Evolutionary conservation across 805 yeast species (phyloP).

Genomic region (Saccharomycopsis schoenii): DNA sequence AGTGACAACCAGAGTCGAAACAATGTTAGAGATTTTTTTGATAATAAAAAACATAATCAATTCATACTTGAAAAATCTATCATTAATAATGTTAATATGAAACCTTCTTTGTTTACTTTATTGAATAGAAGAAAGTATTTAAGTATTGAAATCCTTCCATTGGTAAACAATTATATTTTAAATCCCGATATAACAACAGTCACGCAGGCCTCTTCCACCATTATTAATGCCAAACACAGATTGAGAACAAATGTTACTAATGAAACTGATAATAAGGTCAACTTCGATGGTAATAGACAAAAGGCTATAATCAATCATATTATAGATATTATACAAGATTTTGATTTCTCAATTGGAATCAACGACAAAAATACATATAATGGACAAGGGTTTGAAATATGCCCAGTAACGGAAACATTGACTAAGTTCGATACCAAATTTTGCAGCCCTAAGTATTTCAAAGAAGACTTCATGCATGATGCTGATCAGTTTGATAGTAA

Average conservation of each 20-base stretch:
- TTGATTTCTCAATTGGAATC: slow-evolving; percentile 15
- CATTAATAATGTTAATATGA: slow-evolving; percentile 18
- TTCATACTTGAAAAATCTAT: slow-evolving; percentile 24
- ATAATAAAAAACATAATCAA: slow-evolving; percentile 9
- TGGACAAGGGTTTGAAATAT: slow-evolving; percentile 7
- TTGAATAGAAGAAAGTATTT: slow-evolving; percentile 7
- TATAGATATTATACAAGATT: slow-evolving; percentile 5
- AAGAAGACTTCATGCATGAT: not conserved
- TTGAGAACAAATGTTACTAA: not conserved
- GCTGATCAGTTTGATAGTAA: not conserved
- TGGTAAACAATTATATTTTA: slow-evolving; percentile 18
- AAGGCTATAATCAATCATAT: slow-evolving; percentile 5
- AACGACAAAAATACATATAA: not conserved
- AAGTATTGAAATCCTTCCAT: slow-evolving; percentile 27
- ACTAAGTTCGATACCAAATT: slow-evolving; percentile 6
- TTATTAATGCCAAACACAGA: not conserved
- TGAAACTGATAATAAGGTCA: not conserved
- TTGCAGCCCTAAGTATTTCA: not conserved
- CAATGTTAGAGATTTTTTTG: slow-evolving; percentile 11
- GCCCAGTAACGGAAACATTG: slow-evolving; percentile 15
- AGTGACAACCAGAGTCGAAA: slow-evolving; percentile 14
- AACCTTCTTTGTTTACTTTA: slow-evolving; percentile 16
- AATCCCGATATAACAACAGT: slow-evolving; percentile 5
- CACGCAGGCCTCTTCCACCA: not conserved
- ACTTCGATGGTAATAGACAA: slow-evolving; percentile 3